phyloP scores from a whole-genome alignment of 257 asterid genomes.

The Solanum chilense region DNA sequence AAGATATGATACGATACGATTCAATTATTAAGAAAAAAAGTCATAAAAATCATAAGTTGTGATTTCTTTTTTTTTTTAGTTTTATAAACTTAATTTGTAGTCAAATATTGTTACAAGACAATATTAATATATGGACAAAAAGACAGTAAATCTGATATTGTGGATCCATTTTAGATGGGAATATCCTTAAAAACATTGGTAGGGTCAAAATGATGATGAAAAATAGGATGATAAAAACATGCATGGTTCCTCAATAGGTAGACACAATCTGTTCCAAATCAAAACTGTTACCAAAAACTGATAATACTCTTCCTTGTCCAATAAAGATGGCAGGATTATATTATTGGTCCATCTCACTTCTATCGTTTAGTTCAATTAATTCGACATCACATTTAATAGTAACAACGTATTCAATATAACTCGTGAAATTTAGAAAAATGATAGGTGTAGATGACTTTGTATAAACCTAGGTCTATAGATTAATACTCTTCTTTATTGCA shows the following conservation, averaged over 20 bases:
- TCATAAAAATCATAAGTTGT: not conserved
- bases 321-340: not conserved
- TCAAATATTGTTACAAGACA: not conserved
- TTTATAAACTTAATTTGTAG: not conserved
- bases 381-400: not conserved
- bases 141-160: not conserved
- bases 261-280: constrained; percentile 5
- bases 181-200: constrained; percentile 1
- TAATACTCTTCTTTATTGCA: not conserved
- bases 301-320: constrained; percentile 3
- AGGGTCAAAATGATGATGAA: constrained; percentile 16
- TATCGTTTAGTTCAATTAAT: not conserved
- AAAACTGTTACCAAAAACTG: constrained; percentile 4
- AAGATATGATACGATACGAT: not conserved
- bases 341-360: not conserved
- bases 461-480: not conserved
- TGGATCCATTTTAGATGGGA: not conserved
- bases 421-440: not conserved
- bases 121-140: not conserved
- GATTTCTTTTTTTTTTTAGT: not conserved
- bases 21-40: not conserved
- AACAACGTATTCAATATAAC: not conserved
- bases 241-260: not conserved
- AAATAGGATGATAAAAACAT: constrained; percentile 6
- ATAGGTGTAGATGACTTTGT: not conserved